Evolutionary conservation across 805 yeast species (phyloP), one percentile per base, ranked within the genome.

Genomic region (Candida corydali): DNA sequence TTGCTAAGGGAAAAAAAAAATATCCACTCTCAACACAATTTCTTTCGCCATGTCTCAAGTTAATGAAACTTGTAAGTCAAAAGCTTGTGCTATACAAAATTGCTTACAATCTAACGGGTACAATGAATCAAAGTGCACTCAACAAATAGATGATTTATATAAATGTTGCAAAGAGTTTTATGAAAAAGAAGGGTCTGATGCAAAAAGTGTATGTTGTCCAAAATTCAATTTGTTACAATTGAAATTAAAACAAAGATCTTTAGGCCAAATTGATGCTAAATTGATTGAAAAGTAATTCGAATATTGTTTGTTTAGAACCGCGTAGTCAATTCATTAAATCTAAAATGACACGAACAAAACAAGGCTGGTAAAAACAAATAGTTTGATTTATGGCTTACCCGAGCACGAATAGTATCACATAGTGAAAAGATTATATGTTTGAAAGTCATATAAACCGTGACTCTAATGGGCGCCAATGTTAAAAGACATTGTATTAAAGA

Each of bases 361-460:
- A 54, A 70, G 73, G 75, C 76, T 72, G 70, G 61, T 57, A 57
- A 61, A 71, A 70, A 75, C 66, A 51, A 70, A 75, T 65, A 51
- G 15, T 77, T 32, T 65, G 39, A 63, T 85, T 89, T 85, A 74
- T 83, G 93, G 84, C 85, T 68, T 65, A 84, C 93, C 93, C 93
- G 89, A 85, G 95, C 95, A 85, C 95, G 86, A 75, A 74, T 29
- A 65, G 45, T 57, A 60, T 57, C 69, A 60, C 70, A 61, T 37
- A 56, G 65, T 57, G 64, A 59, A 45, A 51, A 60, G 76, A 61
- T 54, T 66, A 65, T 63, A 67, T 65, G 77, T 66, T 52, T 64
- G 52, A 63, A 52, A 52, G 45, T 56, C 71, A 70, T 61, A 65
- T 63, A 69, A 59, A 54, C 78, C 76, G 81, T 75, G 80, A 76